Evolutionary conservation across 2,329 filamentous ascomycete species (phyloP), one percentile per base, ranked within the genome.

Genomic region (Stachybotrys echinatus): DNA sequence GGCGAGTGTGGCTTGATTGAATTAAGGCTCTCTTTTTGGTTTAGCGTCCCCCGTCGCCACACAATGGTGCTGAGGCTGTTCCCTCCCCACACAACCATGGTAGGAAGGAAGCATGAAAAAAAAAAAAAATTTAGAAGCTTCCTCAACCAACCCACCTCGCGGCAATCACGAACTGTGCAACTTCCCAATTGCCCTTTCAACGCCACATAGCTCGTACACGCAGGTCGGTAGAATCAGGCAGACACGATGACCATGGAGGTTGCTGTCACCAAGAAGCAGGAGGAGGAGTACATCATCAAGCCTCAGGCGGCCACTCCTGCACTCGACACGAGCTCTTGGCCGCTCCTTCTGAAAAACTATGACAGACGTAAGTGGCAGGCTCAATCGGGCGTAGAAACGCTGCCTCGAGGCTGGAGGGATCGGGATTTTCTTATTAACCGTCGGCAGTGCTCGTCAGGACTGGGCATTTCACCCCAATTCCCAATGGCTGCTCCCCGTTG

Each of bases 381-480:
- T 34, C 27, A 34, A 34, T 34, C 27, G 14, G 27, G 27, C 27
- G 14, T 8, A 34, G 3, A 34, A 34, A n/a, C n/a, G n/a, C n/a
- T n/a, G n/a, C n/a, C n/a, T n/a, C 27, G 27, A 34, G 27, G 27
- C 48, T 48, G 48, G n/a, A n/a, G 5, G 5, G 40, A 19, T 42
- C 40, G 31, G 10, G 19, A 42, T 42, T n/a, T n/a, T n/a, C n/a
- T n/a, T 34, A 14, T 34, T 34, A 14, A 34, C 27, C 3, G 14
- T 34, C 48, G 58, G 52, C 64, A 92, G 89, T 97, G 62, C 85
- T 94, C 61, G 87, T 96, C 62, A 87, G 92, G 67, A 96, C 92
- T 58, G 90, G 89, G 56, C 92, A 99, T 74, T 99, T 95, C 75
- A 97, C 92, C 31, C 94, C 94, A 50, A 97, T 97, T 62, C 90